Base-by-base conservation (phyloP, 495 filamentous ascomycete species). In the Hyaloscypha finlandica region DNA sequence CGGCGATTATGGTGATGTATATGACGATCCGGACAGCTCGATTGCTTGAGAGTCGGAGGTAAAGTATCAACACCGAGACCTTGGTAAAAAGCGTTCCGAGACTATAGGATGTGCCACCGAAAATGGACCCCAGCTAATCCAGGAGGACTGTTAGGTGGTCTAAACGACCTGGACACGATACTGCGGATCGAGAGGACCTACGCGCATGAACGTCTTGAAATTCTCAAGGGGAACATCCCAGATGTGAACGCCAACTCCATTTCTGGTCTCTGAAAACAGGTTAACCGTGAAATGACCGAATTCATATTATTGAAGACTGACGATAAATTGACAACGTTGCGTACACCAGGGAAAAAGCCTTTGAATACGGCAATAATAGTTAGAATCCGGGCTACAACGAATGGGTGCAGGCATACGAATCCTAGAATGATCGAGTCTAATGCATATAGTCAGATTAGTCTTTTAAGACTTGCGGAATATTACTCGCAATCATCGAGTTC, bases 11-110 rank as follows among this genome's bases (percentile, higher is more conserved):
- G 61, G 75, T 74, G 14, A 68, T 8, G 51, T 56, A 68, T 45
- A 35, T 68, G 37, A 68, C 72, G 22, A 70, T 45, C 8, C 70
- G 67, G 61, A 77, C 73, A 0, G 45, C 48, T 0, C 61, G 33
- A 29, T 74, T 54, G 33, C 62, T 0, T 20, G 68, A 51, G 22
- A 70, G 29, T 25, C 64, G 64, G 12, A 67, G 33, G 63, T 66
- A 70, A 59, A 70, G 97, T 62, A 93, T 75, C 63, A 96, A 83
- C 69, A 97, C 92, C n/a, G 91, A 94, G 4, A 91, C 91, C 77
- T 97, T 97, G 61, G 91, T 88, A 59, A 78, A 76, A 57, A 78
- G 70, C 3, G 74, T 74, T 6, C 65, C 51, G 20, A 75, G 55
- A 61, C 68, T 68, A 59, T 74, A 76, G n/a, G 69, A 59, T 14